Evolutionary conservation across 768 basidiomycete species (phyloP).

Genomic region (Krasilnikovozyma curviuscula): DNA sequence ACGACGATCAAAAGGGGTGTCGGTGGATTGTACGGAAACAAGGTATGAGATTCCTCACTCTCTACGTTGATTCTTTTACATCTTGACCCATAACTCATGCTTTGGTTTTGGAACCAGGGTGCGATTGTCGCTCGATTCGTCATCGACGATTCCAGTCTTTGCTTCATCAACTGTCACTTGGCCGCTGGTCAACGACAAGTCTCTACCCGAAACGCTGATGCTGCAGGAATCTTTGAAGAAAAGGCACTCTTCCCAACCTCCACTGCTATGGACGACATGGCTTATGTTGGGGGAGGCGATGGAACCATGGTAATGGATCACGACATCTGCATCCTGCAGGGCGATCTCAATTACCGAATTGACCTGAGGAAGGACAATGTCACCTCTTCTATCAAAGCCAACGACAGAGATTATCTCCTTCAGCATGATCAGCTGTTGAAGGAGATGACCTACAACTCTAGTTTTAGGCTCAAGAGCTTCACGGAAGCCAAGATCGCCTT

Average conservation of each 20-base stretch:
- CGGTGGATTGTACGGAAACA: conserved; percentile 84
- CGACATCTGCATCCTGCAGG: conserved; percentile 80
- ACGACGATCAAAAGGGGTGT: conserved; percentile 79
- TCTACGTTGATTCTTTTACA: too few relatives aligned
- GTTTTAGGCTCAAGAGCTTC: conserved; percentile 67
- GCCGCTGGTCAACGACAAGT: conserved; percentile 71
- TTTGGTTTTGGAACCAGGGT: conserved; percentile 35
- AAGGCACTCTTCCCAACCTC: conserved; percentile 40
- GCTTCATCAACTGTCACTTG: conserved; percentile 91
- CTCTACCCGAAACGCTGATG: conserved; percentile 64
- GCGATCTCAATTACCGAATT: conserved; percentile 94
- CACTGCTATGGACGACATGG: conserved; percentile 34
- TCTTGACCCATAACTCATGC: not conserved
- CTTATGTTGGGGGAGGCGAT: conserved; percentile 76
- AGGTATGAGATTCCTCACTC: conserved; percentile 37
- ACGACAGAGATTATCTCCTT: conserved; percentile 44
- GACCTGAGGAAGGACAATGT: conserved; percentile 77
- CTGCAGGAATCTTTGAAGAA: conserved; percentile 71
- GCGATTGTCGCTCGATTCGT: conserved; percentile 74
- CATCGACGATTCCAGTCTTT: conserved; percentile 77
- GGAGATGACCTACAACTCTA: conserved; percentile 72
- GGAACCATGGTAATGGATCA: conserved; percentile 87
- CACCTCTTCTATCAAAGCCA: conserved; percentile 45
- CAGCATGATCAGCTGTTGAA: conserved; percentile 68
- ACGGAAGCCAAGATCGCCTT: conserved; percentile 62